Evolutionary conservation across 768 basidiomycete species (phyloP).

Genomic region (Kwoniella heveanensis): DNA sequence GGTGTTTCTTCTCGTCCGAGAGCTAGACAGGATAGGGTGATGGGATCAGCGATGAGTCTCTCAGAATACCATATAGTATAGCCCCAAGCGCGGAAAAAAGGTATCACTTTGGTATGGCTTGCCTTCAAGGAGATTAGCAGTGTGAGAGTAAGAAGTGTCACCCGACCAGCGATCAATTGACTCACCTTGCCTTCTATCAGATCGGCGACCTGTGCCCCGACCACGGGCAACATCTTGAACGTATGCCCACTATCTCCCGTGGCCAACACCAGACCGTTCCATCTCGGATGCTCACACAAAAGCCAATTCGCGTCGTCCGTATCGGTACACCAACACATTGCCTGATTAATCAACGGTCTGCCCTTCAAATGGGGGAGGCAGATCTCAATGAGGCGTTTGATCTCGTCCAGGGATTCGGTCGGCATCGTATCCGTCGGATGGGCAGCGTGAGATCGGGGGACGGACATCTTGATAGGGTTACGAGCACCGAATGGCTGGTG

Average conservation of each 20-base stretch:
- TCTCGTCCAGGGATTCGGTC: conserved; percentile 32
- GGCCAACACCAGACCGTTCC: conserved; percentile 40
- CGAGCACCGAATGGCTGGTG: conserved; percentile 38
- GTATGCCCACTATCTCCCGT: conserved; percentile 47
- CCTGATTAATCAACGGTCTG: conserved; percentile 26
- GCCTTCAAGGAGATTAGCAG: not conserved
- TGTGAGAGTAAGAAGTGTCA: not conserved
- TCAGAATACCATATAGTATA: too few species aligned
- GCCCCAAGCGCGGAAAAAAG: too few species aligned
- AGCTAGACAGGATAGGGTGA: conserved; percentile 19
- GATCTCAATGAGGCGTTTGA: conserved; percentile 39
- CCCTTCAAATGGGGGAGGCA: conserved; percentile 39
- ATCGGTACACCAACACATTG: conserved; percentile 53
- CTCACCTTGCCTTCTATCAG: conserved; percentile 49
- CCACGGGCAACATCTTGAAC: conserved; percentile 48
- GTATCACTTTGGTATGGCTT: too few species aligned
- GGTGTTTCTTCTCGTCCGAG: conserved; percentile 14
- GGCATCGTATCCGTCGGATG: conserved; percentile 54
- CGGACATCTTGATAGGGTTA: conserved; percentile 33
- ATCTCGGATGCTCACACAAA: conserved; percentile 45
- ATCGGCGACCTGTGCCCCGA: conserved; percentile 45
- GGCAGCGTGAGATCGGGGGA: conserved; percentile 52
- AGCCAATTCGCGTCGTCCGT: conserved; percentile 49
- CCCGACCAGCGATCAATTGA: not conserved
- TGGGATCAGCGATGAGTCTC: too few species aligned